Percentiles rank a stretch among this genome's conserved stretches.
These are phyloP conservation scores for Plasmodium knowlesi DNA, from an alignment of 169 alveolate species.

Conservation along the genomic window DNA sequence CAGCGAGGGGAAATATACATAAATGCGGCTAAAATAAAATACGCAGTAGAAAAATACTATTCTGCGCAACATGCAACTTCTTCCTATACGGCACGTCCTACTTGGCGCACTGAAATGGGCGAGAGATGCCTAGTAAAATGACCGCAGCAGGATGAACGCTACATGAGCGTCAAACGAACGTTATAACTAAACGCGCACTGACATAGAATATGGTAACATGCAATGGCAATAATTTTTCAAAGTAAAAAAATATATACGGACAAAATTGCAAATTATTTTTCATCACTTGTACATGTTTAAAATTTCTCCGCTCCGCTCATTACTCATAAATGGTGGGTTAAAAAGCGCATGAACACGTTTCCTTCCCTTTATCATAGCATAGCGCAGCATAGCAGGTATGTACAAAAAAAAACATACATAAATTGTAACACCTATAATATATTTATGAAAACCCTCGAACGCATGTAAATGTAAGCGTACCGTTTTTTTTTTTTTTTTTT, in stretches of 20 bases:
- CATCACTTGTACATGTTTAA: not conserved
- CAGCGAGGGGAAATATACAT: not conserved
- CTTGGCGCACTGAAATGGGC: not conserved
- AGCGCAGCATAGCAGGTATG: not conserved
- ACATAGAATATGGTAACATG: not conserved
- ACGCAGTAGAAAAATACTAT: not conserved
- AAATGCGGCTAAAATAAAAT: not conserved
- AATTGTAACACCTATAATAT: not conserved
- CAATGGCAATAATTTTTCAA: not conserved
- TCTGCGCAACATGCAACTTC: not conserved
- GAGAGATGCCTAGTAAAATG: not conserved
- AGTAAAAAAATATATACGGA: not conserved
- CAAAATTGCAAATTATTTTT: not conserved
- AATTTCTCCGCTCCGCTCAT: not conserved
- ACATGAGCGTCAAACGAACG: not conserved
- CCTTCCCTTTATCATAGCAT: not conserved
- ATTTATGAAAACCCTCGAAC: not conserved
- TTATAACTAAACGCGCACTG: not conserved
- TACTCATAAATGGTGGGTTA: not conserved
- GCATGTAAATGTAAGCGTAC: not conserved
- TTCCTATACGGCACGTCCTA: not conserved
- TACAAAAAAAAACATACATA: not conserved
- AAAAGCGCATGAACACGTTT: not conserved
- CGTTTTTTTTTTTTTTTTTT: not conserved
- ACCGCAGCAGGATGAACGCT: slow-evolving; percentile 2